Evolutionary conservation across 495 filamentous ascomycete species (phyloP), one percentile per base, ranked within the genome.

Genomic region (Aspergillus steynii): DNA sequence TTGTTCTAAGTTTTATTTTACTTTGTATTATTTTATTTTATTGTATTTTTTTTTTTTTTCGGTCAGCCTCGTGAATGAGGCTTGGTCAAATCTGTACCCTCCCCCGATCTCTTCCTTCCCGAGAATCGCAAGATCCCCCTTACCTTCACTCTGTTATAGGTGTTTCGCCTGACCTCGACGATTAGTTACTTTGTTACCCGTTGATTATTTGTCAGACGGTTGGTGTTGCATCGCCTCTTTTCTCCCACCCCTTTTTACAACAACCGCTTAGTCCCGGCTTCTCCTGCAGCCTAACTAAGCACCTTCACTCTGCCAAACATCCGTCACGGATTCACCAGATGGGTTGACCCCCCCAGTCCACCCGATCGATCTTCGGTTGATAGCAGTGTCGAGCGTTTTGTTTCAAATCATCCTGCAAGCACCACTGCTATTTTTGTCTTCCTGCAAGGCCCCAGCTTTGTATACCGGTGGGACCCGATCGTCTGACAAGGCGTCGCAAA

Each of bases 391-490:
- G 58, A 28, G 48, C 59, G 61, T 47, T 27, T 26, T 47, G 42
- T 54, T 56, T 34, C 57, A 31, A 57, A 50, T 57, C 61, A 55
- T 32, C 45, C 58, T 57, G 54, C 64, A 59, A 68, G 53, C 57
- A 61, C 64, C 61, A 68, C 59, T 60, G 60, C 65, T 71, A 67
- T 68, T 68, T 65, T 68, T 65, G 66, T 60, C 51, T 27, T 55
- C 32, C 61, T 52, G 60, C 64, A 62, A 58, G 47, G 53, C 32
- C 56, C 56, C 52, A 61, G 42, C 31, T 52, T 46, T 42, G 37
- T 42, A 42, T 64, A 51, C 46, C 47, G 20, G 52, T 56, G 56
- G 59, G 29, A 47, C 45, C 31, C 29, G 51, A 55, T 56, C 34
- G 62, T 69, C 68, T 68, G 64, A 73, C 60, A 68, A 68, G 56